These are phyloP conservation scores for Trametes coccinea DNA, from an alignment of 768 basidiomycete genomes.

Conservation along the genomic window DNA sequence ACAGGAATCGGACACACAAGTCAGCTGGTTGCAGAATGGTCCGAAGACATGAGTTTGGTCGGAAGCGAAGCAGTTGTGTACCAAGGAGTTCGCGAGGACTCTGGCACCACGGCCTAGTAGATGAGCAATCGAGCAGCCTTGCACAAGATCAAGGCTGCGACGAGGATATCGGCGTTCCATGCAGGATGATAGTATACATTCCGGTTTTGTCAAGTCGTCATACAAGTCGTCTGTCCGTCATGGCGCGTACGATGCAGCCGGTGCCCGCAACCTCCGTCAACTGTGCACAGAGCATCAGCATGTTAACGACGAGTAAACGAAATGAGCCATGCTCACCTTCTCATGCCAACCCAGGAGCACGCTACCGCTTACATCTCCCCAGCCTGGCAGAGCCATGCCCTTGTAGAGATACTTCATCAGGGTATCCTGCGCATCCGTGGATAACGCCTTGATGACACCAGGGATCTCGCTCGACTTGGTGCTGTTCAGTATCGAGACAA, in stretches of 20 bases:
- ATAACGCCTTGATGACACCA: conserved; percentile 67
- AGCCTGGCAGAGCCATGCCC: conserved; percentile 75
- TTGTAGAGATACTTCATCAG: conserved; percentile 99
- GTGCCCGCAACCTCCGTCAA: conserved; percentile 92
- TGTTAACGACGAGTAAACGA: too few relatives aligned
- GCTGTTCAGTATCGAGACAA: conserved; percentile 90
- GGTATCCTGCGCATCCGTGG: conserved; percentile 78
- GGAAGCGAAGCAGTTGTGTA: too few relatives aligned
- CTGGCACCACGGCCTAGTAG: too few relatives aligned
- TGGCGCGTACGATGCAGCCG: conserved; percentile 89
- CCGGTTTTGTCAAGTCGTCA: conserved; percentile 32
- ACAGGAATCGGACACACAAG: too few relatives aligned
- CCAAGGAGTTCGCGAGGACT: too few relatives aligned
- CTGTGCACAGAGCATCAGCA: conserved; percentile 40
- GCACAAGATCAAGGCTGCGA: too few relatives aligned
- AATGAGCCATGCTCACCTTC: conserved; percentile 59
- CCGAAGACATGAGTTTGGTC: too few relatives aligned
- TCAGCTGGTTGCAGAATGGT: too few relatives aligned
- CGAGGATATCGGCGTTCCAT: conserved; percentile 1
- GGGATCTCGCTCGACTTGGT: conserved; percentile 89
- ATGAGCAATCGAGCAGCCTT: too few relatives aligned
- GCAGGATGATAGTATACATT: conserved; percentile 21
- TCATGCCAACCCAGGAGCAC: conserved; percentile 91
- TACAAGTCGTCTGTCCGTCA: conserved; percentile 65
- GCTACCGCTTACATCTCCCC: conserved; percentile 64